Percentiles rank a stretch among this genome's conserved stretches.
phyloP scores from a whole-genome alignment of 2,329 filamentous ascomycete genomes.

The Alternaria atra region DNA sequence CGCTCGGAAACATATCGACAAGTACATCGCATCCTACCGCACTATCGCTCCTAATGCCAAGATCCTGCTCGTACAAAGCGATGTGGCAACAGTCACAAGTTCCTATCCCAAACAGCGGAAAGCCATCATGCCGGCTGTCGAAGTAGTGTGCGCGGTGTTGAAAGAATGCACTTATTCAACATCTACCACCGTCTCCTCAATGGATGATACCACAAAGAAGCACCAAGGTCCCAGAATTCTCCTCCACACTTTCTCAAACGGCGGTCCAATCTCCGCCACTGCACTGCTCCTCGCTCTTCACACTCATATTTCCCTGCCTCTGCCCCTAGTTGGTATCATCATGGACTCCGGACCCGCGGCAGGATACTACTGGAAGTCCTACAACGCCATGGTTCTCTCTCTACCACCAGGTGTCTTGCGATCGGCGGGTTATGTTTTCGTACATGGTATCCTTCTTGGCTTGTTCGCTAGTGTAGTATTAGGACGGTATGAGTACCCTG shows the following conservation, averaged over 20 bases:
- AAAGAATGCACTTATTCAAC: slow-evolving; percentile 7
- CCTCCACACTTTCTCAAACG: slow-evolving; percentile 27
- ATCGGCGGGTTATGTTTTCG: not conserved
- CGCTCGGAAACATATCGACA: slow-evolving; percentile 25
- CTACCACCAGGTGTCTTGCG: slow-evolving; percentile 10
- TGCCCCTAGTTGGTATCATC: slow-evolving; percentile 21
- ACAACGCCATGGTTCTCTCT: slow-evolving; percentile 13
- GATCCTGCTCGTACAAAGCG: slow-evolving; percentile 26
- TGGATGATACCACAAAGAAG: not conserved
- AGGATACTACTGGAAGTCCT: slow-evolving; percentile 28
- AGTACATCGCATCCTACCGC: slow-evolving; percentile 23
- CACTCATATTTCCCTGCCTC: not conserved
- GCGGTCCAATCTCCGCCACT: slow-evolving; percentile 16
- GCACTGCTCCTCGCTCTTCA: slow-evolving; percentile 13
- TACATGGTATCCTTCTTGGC: slow-evolving; percentile 1
- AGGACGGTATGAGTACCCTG: slow-evolving; percentile 15
- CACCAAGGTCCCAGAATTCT: slow-evolving; percentile 12
- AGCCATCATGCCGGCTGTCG: slow-evolving; percentile 23
- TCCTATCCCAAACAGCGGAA: slow-evolving; percentile 11
- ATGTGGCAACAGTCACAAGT: slow-evolving; percentile 15
- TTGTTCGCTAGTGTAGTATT: slow-evolving; percentile 5
- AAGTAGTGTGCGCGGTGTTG: slow-evolving; percentile 9
- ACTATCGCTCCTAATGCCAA: slow-evolving; percentile 15
- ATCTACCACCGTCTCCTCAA: not conserved
- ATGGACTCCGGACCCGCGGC: slow-evolving; percentile 13